Evolutionary conservation across 2,329 filamentous ascomycete genomes (phyloP).

Genomic region (Pezicula carpinea): DNA sequence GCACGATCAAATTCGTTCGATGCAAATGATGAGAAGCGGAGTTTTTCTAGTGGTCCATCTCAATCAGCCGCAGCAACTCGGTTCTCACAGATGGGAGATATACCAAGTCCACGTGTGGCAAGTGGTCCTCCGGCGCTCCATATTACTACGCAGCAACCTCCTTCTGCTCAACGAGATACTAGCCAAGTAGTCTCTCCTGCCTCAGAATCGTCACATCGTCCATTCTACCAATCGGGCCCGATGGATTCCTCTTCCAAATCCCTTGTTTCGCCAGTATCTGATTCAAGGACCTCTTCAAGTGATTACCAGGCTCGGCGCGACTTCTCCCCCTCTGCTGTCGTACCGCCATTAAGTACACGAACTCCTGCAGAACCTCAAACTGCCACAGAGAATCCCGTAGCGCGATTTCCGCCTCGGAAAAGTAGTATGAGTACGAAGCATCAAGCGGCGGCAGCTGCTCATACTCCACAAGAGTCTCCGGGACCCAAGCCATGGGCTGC

Average conservation of each 20-base stretch:
- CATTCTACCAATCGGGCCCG: conserved; percentile 4
- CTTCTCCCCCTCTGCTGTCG: conserved; percentile 48
- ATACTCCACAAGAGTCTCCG: conserved; percentile 9
- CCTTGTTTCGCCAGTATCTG: conserved; percentile 19
- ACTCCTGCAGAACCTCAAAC: conserved; percentile 32
- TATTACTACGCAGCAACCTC: conserved; percentile 19
- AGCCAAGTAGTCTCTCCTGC: conserved; percentile 12
- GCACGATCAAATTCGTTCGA: conserved; percentile 46
- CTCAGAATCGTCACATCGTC: conserved; percentile 14
- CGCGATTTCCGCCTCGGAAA: conserved; percentile 54
- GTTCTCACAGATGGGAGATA: conserved; percentile 25
- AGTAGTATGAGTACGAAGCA: conserved; percentile 50
- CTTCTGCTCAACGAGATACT: conserved; percentile 16
- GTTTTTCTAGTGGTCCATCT: conserved; percentile 36
- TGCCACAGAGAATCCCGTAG: conserved; percentile 26
- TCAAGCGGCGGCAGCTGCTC: conserved; percentile 14
- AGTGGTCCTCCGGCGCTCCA: conserved; percentile 21
- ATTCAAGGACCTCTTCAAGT: conserved; percentile 17
- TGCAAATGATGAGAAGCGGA: conserved; percentile 45
- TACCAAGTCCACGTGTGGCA: conserved; percentile 14
- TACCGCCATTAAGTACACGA: conserved; percentile 40
- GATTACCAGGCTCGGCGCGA: conserved; percentile 39
- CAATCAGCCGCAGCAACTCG: conserved; percentile 22
- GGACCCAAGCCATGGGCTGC: conserved; percentile 29
- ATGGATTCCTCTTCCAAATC: conserved; percentile 6